Evolutionary conservation across 2,329 filamentous ascomycete genomes (phyloP), one percentile per base, ranked within the genome.

Genomic region (Cladophialophora bantiana): DNA sequence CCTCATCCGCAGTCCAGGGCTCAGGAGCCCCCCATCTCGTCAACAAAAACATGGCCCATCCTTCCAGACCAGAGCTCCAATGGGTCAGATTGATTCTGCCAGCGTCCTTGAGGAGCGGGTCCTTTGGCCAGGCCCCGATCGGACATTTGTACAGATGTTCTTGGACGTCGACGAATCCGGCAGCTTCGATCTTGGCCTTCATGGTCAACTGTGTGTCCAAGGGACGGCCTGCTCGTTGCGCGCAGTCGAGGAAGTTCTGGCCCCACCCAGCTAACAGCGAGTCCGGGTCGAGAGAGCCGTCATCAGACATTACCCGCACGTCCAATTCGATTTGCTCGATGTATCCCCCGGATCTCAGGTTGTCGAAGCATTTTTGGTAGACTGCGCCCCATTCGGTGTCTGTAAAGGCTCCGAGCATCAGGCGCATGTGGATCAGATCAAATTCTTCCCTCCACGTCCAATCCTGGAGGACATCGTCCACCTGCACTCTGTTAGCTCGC

Each of bases 101-200:
- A 15, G 85, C 75, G 56, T 80, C 74, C 64, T 81, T 84, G 50
- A 82, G 72, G n/a, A 79, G 77, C 7, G 78, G 76, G 62, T 86
- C 83, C 58, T 77, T 77, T 0, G 83, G 80, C 84, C 84, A 86
- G 3, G 78, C 74, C 59, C 84, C 85, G 45, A 82, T 78, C 1
- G 84, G 83, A 6, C 88, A 78, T 74, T 85, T 86, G 70, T 80
- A 81, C 10, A 83, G 72, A 32, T 80, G 79, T 69, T 86, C 82
- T 56, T 84, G 77, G 10, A 89, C 66, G 42, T 74, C 71, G 15
- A 57, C 63, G 59, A 74, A 75, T 4, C 74, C 74, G 10, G 72
- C 73, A 5, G 73, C 71, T 42, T 75, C 73, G 10, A 75, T 75
- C 54, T 70, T 59, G 20, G 65, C 67, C 7, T 66, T 63, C 73